A percentile compares a stretch with the other conserved stretches of the same genome.
Conservation (phyloP, 1,139 yeast species). For the Geotrichum macrosporum region DNA sequence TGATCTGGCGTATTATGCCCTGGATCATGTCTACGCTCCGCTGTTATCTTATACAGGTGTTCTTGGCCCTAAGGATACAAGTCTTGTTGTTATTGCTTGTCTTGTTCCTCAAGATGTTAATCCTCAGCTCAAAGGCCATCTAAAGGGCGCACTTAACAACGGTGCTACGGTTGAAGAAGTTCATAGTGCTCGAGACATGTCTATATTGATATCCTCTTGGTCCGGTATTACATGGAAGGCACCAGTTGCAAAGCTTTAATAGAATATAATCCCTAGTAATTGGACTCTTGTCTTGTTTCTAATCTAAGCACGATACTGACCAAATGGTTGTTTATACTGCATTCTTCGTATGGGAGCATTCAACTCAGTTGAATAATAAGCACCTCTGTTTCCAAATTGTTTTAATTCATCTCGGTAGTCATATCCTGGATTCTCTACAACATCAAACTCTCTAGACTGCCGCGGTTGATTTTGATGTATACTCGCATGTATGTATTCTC, state of each 20-base stretch:
- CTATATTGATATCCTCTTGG: conserved; percentile 68
- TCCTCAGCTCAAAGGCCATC: conserved; percentile 87
- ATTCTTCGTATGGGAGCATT: conserved; percentile 13
- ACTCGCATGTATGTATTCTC: background rate
- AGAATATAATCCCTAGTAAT: no score
- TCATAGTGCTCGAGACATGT: conserved; percentile 54
- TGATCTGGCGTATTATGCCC: conserved; percentile 71
- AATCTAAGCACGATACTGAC: background rate
- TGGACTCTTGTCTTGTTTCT: no score
- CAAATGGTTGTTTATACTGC: background rate
- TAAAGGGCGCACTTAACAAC: conserved; percentile 75
- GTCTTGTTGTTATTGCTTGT: conserved; percentile 71
- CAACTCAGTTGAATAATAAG: conserved; percentile 17
- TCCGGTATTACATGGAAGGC: conserved; percentile 65
- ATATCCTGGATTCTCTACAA: background rate
- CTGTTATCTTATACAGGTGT: conserved; percentile 64
- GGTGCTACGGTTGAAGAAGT: conserved; percentile 70
- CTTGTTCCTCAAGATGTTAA: conserved; percentile 92
- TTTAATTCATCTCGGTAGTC: conserved; percentile 7
- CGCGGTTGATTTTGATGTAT: no score
- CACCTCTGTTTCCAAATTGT: conserved; percentile 9
- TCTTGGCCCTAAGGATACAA: conserved; percentile 64
- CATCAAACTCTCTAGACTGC: background rate
- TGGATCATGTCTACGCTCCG: conserved; percentile 73
- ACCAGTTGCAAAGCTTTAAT: conserved; percentile 53